Base-by-base conservation (phyloP, 495 filamentous ascomycete species). In the Choiromyces venosus region DNA sequence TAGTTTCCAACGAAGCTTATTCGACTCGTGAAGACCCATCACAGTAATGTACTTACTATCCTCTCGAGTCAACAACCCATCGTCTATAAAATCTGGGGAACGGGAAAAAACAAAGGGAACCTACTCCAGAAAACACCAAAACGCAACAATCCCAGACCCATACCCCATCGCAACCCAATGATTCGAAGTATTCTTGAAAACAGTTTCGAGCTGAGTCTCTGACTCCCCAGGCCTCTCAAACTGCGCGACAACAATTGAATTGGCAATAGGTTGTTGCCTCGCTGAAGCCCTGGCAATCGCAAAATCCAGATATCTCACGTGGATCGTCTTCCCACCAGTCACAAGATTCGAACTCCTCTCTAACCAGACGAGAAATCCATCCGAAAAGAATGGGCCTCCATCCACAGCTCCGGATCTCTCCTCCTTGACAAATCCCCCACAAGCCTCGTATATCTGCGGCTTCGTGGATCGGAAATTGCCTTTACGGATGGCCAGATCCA, bases 341-440 rank as follows among this genome's bases (percentile, higher is more conserved):
- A 44, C 37, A 44, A 8, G 66, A 18, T 46, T 61, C 42, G 52
- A 37, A 29, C 66, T 69, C 44, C 65, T 75, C 21, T 68, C 65
- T 37, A 76, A 29, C 74, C 74, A 76, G 8, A 76, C 67, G 29
- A 76, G 74, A 25, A 76, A 76, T 2, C 74, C 74, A 75, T 76
- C 74, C 7, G 74, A 72, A 18, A 76, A 33, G 40, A 76, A 70
- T 21, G 74, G 74, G 8, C 74, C 74, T 12, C 71, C 74, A n/a
- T 76, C 74, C 2, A 76, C 72, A 36, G 52, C 74, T 5, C 67
- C 72, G 10, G 0, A 36, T 4, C 52, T 61, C 10, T 61, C 52
- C 52, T n/a, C 52, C 52, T 61, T 61, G 6, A 40, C 29, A 4
- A 56, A 40, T 6, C 72, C 42, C 56, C 33, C 67, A 29, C 68